A percentile compares a stretch with the other conserved stretches of the same genome.
Conservation (phyloP, 1,284 basidiomycete species). For the Leccinum pachyderme region DNA sequence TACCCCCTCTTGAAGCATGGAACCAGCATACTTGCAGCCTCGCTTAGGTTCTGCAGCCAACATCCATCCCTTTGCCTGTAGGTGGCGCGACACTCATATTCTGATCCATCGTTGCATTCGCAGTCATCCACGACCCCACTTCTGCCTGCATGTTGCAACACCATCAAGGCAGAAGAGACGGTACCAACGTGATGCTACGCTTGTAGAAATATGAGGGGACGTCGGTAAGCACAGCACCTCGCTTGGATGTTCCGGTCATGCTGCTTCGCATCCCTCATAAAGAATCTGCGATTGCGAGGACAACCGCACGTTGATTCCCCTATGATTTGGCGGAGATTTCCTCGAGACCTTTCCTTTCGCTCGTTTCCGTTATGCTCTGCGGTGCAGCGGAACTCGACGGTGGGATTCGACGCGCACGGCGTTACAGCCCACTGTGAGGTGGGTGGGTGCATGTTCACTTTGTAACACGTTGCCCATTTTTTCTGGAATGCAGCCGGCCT, state of each 20-base stretch:
- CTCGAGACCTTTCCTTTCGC: constrained; percentile 13
- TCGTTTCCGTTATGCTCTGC: constrained; percentile 26
- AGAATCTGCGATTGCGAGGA: constrained; percentile 26
- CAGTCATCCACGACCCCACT: constrained; percentile 26
- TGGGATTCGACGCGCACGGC: constrained; percentile 23
- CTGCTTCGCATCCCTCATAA: constrained; percentile 18
- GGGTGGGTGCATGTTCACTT: constrained; percentile 26
- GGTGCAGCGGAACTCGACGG: constrained; percentile 15
- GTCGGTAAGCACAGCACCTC: constrained; percentile 23
- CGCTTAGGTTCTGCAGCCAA: constrained; percentile 32
- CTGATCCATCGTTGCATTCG: constrained; percentile 27
- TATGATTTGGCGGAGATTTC: constrained; percentile 32
- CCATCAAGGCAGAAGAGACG: constrained; percentile 27
- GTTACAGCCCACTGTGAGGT: constrained; percentile 24
- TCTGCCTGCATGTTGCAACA: constrained; percentile 27
- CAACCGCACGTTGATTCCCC: constrained; percentile 22
- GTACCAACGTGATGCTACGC: constrained; percentile 34
- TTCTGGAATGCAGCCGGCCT: constrained; percentile 23
- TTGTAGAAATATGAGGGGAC: constrained; percentile 23
- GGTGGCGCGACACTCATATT: constrained; percentile 22
- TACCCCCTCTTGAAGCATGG: constrained; percentile 20
- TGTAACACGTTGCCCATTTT: constrained; percentile 26
- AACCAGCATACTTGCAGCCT: constrained; percentile 22
- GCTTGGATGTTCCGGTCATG: constrained; percentile 11
- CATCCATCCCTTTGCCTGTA: constrained; percentile 31